These are phyloP conservation scores for Blastomyces gilchristii DNA, from an alignment of 2,329 filamentous ascomycete species.

Conservation along the genomic window DNA sequence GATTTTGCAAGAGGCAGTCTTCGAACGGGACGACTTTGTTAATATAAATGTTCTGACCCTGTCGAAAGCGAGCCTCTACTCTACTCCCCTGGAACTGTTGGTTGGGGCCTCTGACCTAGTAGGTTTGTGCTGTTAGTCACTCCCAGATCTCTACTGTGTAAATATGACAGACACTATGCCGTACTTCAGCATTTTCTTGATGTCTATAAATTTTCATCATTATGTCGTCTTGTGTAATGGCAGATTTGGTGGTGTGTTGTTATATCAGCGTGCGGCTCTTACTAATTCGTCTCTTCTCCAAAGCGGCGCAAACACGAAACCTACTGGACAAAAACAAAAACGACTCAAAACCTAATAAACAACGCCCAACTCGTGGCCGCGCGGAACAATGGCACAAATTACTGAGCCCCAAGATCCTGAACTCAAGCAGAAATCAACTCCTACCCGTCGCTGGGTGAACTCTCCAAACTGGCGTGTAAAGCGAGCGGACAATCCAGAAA, in stretches of 20 bases:
- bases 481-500: not conserved
- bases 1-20: not conserved
- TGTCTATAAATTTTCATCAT: not conserved
- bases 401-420: constrained; percentile 9
- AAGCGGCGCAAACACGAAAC: not conserved
- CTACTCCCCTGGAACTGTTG: not conserved
- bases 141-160: not conserved
- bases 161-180: not conserved
- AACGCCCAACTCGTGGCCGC: no score
- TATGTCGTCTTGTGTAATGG: not conserved
- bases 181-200: not conserved
- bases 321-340: not conserved
- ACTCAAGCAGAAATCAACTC: constrained; percentile 7
- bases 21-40: not conserved
- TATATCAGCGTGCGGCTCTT: not conserved
- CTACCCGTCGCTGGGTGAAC: constrained; percentile 13
- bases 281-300: not conserved
- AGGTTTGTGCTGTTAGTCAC: not conserved
- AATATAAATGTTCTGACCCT: not conserved
- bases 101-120: not conserved
- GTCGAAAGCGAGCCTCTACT: not conserved
- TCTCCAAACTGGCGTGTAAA: constrained; percentile 14
- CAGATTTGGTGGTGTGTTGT: not conserved
- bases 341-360: not conserved
- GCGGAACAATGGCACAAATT: constrained; percentile 4